Evolutionary conservation across 2,329 filamentous ascomycete species (phyloP), one percentile per base, ranked within the genome.

Genomic region (Penicillium sp.): DNA sequence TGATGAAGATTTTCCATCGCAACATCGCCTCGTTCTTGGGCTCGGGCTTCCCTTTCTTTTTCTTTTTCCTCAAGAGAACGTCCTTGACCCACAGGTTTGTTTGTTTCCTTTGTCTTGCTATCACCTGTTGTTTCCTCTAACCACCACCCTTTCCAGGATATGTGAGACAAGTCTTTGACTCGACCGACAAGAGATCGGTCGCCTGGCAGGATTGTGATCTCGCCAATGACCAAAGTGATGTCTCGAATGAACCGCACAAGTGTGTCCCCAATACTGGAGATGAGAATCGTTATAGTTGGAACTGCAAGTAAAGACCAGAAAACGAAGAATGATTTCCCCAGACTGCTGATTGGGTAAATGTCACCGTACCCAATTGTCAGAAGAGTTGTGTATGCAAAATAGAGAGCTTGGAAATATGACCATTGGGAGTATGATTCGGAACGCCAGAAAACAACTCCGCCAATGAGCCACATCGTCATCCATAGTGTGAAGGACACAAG

Each of bases 141-240:
- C 52, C 57, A 55, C 40, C 58, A 59, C 44, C 51, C 63, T 31
- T 13, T 56, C 66, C 48, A 64, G 24, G 57, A 58, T 21, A 58
- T 59, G 14, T 61, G 63, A 11, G 68, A 46, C 8, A 70, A 34
- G 31, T 64, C 56, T 40, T 63, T 65, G 24, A 72, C 45, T 6
- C 64, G 58, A 10, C 64, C 65, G 38, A 50, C 53, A 29, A 66
- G 66, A 9, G 77, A 75, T 46, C 75, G 60, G 31, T 82, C 80
- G 8, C 75, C 77, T 1, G 82, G 82, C 1, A 84, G 65, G 16
- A 84, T 75, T 2, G 82, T 84, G 22, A 83, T 59, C 29, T 80
- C 78, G 11, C 80, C 82, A 4, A 83, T 56, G 73, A 78, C 83
- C n/a, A 81, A 77, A 0, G 81, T 83, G n/a, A 79, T 53, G 45